Conservation (phyloP, 495 filamentous ascomycete genomes). For the Copromyces sp. region DNA sequence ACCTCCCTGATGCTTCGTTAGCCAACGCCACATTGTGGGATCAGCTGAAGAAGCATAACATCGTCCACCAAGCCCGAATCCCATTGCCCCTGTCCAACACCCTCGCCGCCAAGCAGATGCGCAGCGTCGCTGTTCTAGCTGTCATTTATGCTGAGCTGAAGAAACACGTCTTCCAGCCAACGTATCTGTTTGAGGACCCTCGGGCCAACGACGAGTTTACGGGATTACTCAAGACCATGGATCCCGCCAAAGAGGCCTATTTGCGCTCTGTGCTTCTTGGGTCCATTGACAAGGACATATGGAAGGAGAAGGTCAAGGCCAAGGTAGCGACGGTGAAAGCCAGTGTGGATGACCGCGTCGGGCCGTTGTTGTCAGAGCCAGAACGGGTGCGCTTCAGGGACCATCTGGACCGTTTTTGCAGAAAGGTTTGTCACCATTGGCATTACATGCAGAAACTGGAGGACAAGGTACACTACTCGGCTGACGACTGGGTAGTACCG, state of each 20-base stretch:
- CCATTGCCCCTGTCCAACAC: slow-evolving; percentile 12
- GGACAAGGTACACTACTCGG: slow-evolving; percentile 1
- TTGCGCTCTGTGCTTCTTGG: slow-evolving; percentile 14
- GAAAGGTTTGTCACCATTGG: neutral
- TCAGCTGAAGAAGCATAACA: neutral
- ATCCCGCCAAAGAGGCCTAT: slow-evolving; percentile 4
- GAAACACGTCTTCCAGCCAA: slow-evolving; percentile 13
- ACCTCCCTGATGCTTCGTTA: neutral
- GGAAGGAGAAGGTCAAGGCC: neutral
- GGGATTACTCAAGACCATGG: neutral
- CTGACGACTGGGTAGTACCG: neutral
- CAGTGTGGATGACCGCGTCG: neutral
- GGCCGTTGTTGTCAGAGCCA: neutral
- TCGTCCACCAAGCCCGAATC: neutral
- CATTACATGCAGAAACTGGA: slow-evolving; percentile 3
- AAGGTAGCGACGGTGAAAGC: neutral
- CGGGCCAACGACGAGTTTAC: neutral
- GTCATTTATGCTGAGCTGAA: slow-evolving; percentile 5
- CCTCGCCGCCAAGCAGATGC: slow-evolving; percentile 14
- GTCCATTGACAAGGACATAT: neutral
- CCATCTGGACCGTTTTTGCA: neutral
- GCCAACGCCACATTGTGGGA: neutral
- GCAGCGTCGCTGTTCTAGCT: slow-evolving; percentile 10
- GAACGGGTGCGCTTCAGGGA: neutral
- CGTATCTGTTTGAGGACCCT: slow-evolving; percentile 5